Evolutionary conservation across 805 yeast species (phyloP), one percentile per base, ranked within the genome.

Genomic region (Cyberlindnera nakhonratchasimensis): DNA sequence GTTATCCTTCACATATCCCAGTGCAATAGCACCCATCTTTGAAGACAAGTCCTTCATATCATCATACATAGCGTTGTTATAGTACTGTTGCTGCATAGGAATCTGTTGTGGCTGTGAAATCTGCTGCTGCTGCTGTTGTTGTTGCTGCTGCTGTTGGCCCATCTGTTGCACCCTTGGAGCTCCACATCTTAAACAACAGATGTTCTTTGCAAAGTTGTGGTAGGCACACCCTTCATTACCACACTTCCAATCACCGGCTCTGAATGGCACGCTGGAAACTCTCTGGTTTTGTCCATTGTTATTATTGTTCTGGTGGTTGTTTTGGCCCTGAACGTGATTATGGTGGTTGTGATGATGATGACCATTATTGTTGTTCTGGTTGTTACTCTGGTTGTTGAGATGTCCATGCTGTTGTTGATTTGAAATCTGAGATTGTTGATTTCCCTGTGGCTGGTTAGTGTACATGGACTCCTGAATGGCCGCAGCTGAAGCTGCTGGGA

Each of bases 201-300:
- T 70, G 62, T 89, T 89, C 58, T 89, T 89, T 3, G 96, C 96
- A 70, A 89, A 89, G 62, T 89, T 89, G 63, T 89, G 96, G 62
- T 90, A 90, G 25, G 80, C 73, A 62, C 96, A 90, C 20, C 76
- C 70, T 42, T 83, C 90, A 49, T 76, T 79, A 21, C 77, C 70
- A 68, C 96, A 90, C 63, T 88, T 89, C 96, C 96, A 90, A 65
- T 89, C 97, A 39, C 96, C 96, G 3, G 96, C 96, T 54, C 97
- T 75, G 65, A 90, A 90, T 23, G 96, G 96, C n/a, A 90, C 95
- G 54, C 78, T 69, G 5, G 71, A 73, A 40, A 65, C 65, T 32
- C 67, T 50, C 16, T 40, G 48, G 34, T 41, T 44, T 23, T 22
- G 32, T 42, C 46, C 45, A 28, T 35, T 37, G 17, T 31, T 36